phyloP scores from a whole-genome alignment of 495 filamentous ascomycete genomes.

The Penicillium samsonianum region DNA sequence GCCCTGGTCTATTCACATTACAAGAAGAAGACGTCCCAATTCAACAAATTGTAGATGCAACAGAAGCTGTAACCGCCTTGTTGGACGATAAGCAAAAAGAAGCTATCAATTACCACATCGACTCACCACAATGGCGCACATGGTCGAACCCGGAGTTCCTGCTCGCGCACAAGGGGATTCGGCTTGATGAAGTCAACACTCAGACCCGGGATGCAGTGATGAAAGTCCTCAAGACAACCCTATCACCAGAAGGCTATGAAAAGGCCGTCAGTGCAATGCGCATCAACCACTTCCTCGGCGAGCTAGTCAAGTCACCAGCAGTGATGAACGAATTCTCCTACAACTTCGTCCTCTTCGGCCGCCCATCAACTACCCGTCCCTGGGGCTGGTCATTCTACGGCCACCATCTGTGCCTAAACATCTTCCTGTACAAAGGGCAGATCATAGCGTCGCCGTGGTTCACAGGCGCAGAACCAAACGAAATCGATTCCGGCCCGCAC shows the following conservation, averaged over 20 bases:
- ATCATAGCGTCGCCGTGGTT: conserved; percentile 70
- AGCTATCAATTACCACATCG: conserved; percentile 58
- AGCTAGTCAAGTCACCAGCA: conserved; percentile 57
- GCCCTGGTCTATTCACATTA: conserved; percentile 56
- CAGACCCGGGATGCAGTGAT: conserved; percentile 50
- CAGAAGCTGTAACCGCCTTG: conserved; percentile 41
- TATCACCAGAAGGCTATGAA: conserved; percentile 68
- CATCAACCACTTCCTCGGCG: conserved; percentile 77
- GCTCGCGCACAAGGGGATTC: conserved; percentile 60
- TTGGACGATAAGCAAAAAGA: conserved; percentile 51
- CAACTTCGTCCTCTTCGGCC: conserved; percentile 67
- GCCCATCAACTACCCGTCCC: conserved; percentile 50
- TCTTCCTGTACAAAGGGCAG: conserved; percentile 62
- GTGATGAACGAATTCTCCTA: conserved; percentile 76
- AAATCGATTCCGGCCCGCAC: conserved; percentile 64
- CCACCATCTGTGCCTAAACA: conserved; percentile 70
- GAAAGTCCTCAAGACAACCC: conserved; percentile 53
- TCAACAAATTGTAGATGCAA: conserved; percentile 51
- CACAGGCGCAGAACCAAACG: conserved; percentile 74
- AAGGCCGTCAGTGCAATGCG: conserved; percentile 71
- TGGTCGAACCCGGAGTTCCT: conserved; percentile 79
- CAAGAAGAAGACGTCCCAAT: conserved; percentile 65
- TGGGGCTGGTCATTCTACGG: conserved; percentile 80
- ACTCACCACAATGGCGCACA: conserved; percentile 69
- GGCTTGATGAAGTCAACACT: conserved; percentile 59